Percentiles rank a stretch among this genome's conserved stretches.
phyloP scores from a whole-genome alignment of 257 asterid genomes.

The Petunia axillaris region DNA sequence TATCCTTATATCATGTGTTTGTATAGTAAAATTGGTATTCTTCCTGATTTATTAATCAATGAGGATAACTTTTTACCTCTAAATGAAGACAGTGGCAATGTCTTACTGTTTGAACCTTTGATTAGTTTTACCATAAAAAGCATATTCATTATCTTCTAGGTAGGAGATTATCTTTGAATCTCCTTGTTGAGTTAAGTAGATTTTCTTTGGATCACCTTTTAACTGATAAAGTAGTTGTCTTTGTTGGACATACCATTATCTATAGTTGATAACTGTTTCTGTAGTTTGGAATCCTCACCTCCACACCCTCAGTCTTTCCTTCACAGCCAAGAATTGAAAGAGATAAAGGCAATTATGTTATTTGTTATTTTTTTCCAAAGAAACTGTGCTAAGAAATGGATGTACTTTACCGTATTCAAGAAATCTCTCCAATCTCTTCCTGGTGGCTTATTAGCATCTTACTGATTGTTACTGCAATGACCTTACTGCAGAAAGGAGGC shows the following conservation, averaged over 20 bases:
- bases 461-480: slow-evolving; percentile 20
- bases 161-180: no score
- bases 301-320: neutral
- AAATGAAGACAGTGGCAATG: neutral
- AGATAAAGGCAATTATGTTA: neutral
- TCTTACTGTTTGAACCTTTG: neutral
- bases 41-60: neutral
- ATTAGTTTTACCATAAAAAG: neutral
- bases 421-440: neutral
- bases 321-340: neutral
- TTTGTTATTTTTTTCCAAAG: neutral
- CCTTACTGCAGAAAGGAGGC: slow-evolving; percentile 71
- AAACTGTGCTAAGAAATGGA: neutral
- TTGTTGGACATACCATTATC: slow-evolving; percentile 20
- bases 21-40: neutral
- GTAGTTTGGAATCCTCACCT: slow-evolving; percentile 17
- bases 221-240: neutral
- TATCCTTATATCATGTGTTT: neutral
- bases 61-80: neutral
- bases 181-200: no score
- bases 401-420: neutral
- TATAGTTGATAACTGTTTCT: neutral
- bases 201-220: no score
- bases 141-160: neutral
- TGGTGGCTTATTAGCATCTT: slow-evolving; percentile 5